phyloP scores from a whole-genome alignment of 2,329 filamentous ascomycete genomes.

The Mycogone perniciosa region DNA sequence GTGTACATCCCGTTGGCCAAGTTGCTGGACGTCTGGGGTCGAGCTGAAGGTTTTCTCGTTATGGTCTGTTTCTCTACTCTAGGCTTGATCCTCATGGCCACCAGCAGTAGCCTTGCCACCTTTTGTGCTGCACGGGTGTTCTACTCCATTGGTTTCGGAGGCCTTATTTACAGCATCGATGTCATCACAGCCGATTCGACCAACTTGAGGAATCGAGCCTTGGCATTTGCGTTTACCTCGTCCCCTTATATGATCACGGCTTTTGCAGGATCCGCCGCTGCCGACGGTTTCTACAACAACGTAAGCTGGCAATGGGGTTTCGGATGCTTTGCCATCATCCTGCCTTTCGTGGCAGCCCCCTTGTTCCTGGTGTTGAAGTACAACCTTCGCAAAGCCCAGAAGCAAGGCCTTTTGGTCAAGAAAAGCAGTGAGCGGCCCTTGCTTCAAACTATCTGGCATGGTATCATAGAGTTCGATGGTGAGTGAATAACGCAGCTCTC shows the following conservation, averaged over 20 bases:
- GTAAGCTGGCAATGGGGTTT: constrained; percentile 39
- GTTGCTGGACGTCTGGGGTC: constrained; percentile 56
- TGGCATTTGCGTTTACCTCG: constrained; percentile 34
- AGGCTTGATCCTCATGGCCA: constrained; percentile 55
- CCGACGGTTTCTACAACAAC: constrained; percentile 24
- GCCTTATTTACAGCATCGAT: constrained; percentile 55
- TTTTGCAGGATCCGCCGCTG: constrained; percentile 32
- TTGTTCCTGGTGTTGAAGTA: constrained; percentile 47
- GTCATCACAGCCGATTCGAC: constrained; percentile 62
- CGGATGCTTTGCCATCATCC: constrained; percentile 54
- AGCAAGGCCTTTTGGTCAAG: constrained; percentile 36
- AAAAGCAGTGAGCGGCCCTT: constrained; percentile 38
- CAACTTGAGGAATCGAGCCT: constrained; percentile 29
- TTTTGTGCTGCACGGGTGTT: constrained; percentile 55
- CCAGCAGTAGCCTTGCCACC: constrained; percentile 36
- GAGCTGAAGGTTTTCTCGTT: constrained; percentile 52
- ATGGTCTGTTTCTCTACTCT: constrained; percentile 43
- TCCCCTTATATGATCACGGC: constrained; percentile 42
- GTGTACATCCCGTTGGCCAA: constrained; percentile 58
- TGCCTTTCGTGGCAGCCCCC: constrained; percentile 47
- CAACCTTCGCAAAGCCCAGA: constrained; percentile 51
- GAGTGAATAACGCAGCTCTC: constrained; percentile 10
- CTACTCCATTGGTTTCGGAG: constrained; percentile 54
- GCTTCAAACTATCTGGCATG: constrained; percentile 42
- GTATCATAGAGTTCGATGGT: constrained; percentile 52